Evolutionary conservation across 1,284 basidiomycete genomes (phyloP).

Genomic region (Ustilago vetiveriae): DNA sequence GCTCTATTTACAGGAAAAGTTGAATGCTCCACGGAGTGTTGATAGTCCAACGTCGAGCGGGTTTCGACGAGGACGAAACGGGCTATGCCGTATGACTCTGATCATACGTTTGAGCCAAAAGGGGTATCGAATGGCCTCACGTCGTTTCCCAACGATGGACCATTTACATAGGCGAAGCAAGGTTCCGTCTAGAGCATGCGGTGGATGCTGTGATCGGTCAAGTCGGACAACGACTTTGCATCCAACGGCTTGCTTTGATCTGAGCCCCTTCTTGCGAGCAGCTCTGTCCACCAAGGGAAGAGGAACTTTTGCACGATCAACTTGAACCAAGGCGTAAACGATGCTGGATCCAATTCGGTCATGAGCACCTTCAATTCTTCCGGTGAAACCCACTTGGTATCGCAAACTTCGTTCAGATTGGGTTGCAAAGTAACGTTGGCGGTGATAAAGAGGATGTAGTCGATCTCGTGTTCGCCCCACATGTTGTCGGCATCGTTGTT

Average conservation of each 20-base stretch:
- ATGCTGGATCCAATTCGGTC: conserved; percentile 75
- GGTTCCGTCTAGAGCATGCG: conserved; percentile 52
- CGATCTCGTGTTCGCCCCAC: conserved; percentile 99
- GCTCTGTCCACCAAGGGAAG: conserved; percentile 97
- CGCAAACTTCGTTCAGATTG: conserved; percentile 91
- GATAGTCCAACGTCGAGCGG: no score
- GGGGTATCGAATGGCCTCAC: conserved; percentile 18
- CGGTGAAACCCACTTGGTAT: conserved; percentile 89
- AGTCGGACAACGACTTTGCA: conserved; percentile 53
- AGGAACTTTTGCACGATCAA: conserved; percentile 95
- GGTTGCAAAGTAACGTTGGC: conserved; percentile 84
- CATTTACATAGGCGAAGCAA: neutral
- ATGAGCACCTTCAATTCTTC: conserved; percentile 91
- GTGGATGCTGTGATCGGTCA: conserved; percentile 62
- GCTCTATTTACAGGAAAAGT: no score
- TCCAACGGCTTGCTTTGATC: conserved; percentile 40
- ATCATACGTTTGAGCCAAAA: no score
- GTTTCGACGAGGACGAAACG: no score
- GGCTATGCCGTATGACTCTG: no score
- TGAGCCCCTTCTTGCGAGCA: conserved; percentile 72
- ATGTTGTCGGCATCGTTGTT: conserved; percentile 75
- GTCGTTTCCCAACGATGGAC: neutral
- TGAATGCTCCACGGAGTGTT: no score
- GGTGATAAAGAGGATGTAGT: conserved; percentile 96
- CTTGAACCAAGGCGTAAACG: conserved; percentile 99